Conservation (phyloP, 441 rosid species). For the Brassica balearica region DNA sequence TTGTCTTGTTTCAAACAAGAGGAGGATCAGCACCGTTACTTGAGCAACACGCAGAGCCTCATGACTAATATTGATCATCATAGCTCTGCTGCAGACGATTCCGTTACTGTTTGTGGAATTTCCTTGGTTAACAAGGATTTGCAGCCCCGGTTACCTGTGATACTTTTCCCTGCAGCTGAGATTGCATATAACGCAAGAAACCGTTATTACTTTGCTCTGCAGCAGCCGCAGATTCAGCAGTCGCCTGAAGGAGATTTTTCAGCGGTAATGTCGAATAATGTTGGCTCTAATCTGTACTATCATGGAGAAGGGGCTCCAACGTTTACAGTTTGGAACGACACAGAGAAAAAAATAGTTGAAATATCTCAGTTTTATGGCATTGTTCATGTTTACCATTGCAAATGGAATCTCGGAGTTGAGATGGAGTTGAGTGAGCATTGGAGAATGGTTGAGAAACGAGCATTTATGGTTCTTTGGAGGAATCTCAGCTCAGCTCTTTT, state of each 20-base stretch:
- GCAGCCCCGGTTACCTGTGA: conserved; percentile 50
- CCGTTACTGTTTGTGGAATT: conserved; percentile 51
- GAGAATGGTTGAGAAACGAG: conserved; percentile 98
- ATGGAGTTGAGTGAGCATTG: conserved; percentile 97
- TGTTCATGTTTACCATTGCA: conserved; percentile 77
- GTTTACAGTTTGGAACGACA: too few relatives aligned
- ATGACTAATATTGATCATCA: conserved; percentile 53
- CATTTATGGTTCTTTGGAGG: conserved; percentile 98
- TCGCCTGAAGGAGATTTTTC: conserved; percentile 54
- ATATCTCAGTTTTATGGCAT: conserved; percentile 41
- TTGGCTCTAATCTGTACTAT: too few relatives aligned
- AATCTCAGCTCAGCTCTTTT: conserved; percentile 84
- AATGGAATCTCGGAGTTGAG: conserved; percentile 81
- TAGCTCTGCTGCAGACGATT: conserved; percentile 52
- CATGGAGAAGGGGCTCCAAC: too few relatives aligned
- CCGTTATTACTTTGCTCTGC: conserved; percentile 52
- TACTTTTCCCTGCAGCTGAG: conserved; percentile 39
- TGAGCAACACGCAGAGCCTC: conserved; percentile 5
- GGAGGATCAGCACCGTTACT: conserved; percentile 55
- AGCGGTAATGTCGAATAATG: conserved; percentile 52
- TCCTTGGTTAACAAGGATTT: conserved; percentile 46
- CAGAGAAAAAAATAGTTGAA: too few relatives aligned
- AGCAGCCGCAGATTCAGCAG: conserved; percentile 38
- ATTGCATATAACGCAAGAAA: conserved; percentile 54
- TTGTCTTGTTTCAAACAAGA: conserved; percentile 73